Evolutionary conservation across 108 stramenopile genomes (phyloP), one percentile per base, ranked within the genome.

Genomic region (Epipyxis sp.): DNA sequence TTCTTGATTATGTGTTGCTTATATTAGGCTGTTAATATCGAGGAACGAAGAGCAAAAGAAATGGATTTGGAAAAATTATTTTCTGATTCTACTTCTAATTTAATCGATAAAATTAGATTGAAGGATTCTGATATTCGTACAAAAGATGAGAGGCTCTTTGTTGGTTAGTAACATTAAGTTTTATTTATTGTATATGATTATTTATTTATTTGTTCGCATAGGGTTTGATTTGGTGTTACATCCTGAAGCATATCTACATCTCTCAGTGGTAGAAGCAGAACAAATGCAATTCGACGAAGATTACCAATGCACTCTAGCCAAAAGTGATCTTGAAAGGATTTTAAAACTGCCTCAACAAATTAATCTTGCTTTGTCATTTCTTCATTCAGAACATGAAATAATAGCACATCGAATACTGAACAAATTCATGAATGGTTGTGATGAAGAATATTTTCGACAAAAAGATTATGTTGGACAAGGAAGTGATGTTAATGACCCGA

Each of bases 211-310:
- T n/a, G n/a, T n/a, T n/a, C n/a, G n/a, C n/a, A n/a, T n/a, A n/a
- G 54, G 54, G 20, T 50, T 82, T 41, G 81, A 82, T 34, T 69
- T 82, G 42, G 41, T 82, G 20, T 20, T 82, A 27, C 69, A 82
- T 42, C 81, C 81, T n/a, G 77, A 77, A 40, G 57, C 59, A 32
- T 82, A 82, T 71, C 1, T 35, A 1, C 81, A 82, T 59, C 69
- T 82, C 27, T 37, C 67, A 16, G 62, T 61, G 74, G 1, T 77
- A 27, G 82, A 83, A 59, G 77, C 78, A 10, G 81, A 82, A 30
- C 80, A 83, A 59, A 83, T 83, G 82, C 59, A 40, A 32, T 83
- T 80, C 78, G 82, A 83, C 37, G 40, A 59, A 34, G 80, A 81
- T 29, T 83, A 83, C 77, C 81, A 82, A 34, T 81, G 78, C 2